Evolutionary conservation across 2,329 filamentous ascomycete genomes (phyloP).

Genomic region (Diaporthe sp.): DNA sequence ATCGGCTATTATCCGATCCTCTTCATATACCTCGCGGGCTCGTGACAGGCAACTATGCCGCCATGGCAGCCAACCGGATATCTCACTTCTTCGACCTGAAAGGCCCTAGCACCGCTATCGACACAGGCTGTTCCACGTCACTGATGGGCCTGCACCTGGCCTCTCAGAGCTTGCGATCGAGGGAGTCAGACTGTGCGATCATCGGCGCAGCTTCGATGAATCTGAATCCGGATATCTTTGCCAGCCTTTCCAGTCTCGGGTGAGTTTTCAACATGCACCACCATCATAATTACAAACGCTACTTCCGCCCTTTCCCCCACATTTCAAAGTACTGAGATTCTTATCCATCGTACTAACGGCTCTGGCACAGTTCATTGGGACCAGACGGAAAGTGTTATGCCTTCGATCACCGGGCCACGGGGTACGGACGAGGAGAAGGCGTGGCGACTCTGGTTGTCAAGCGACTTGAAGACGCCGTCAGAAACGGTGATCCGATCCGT

Average conservation of each 20-base stretch:
- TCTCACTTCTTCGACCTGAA: constrained; percentile 58
- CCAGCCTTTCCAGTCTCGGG: neutral
- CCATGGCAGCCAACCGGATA: constrained; percentile 56
- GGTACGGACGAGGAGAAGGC: constrained; percentile 17
- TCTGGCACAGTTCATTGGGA: neutral
- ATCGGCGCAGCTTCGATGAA: constrained; percentile 45
- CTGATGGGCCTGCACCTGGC: constrained; percentile 49
- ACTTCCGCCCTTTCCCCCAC: too few species aligned
- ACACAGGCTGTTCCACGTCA: constrained; percentile 61
- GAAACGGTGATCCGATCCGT: constrained; percentile 43
- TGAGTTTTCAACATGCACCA: neutral
- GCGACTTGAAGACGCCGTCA: neutral
- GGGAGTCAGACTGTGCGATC: constrained; percentile 39
- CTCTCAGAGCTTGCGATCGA: neutral
- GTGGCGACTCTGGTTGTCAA: neutral
- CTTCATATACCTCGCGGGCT: constrained; percentile 47
- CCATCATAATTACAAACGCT: too few species aligned
- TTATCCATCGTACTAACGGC: too few species aligned
- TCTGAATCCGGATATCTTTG: constrained; percentile 43
- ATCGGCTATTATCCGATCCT: constrained; percentile 45
- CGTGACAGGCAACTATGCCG: constrained; percentile 52
- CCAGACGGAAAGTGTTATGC: constrained; percentile 17
- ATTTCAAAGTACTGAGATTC: too few species aligned
- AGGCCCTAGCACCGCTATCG: constrained; percentile 59
- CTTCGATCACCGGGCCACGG: neutral